These are phyloP conservation scores for Fusarium sp. DNA, from an alignment of 2,329 filamentous ascomycete genomes.

Conservation along the genomic window DNA sequence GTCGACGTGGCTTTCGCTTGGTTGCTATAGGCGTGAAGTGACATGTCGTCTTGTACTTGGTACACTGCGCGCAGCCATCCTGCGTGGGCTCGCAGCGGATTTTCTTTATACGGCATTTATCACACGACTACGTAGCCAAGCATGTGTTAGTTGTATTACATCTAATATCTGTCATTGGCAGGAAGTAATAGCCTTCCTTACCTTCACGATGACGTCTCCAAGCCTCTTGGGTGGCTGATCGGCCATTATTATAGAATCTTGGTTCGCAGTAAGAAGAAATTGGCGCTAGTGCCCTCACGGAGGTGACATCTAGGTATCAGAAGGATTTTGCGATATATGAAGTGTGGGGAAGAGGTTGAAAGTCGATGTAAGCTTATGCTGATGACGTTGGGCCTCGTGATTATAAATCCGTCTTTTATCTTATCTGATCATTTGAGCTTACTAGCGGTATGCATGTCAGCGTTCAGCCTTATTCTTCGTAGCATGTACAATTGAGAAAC, in stretches of 20 bases:
- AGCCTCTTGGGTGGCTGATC: background rate
- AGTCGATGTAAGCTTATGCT: background rate
- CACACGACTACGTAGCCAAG: background rate
- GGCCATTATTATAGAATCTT: background rate
- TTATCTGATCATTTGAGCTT: background rate
- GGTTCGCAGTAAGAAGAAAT: too few relatives aligned
- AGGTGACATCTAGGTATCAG: background rate
- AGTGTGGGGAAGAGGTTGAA: background rate
- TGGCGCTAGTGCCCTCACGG: background rate
- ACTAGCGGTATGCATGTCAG: background rate
- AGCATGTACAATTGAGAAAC: too few relatives aligned
- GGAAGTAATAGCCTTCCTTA: too few relatives aligned
- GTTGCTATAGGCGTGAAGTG: background rate
- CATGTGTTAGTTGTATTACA: background rate
- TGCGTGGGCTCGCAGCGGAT: background rate
- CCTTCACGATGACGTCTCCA: background rate
- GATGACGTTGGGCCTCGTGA: background rate
- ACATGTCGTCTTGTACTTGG: background rate
- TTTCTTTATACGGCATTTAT: background rate
- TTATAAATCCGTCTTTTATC: background rate
- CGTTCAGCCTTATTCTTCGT: background rate
- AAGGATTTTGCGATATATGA: background rate
- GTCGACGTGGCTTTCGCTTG: background rate
- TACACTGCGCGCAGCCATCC: background rate
- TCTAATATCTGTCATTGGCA: too few relatives aligned